A percentile compares a stretch with the other conserved stretches of the same genome.
phyloP scores from a whole-genome alignment of 2,329 filamentous ascomycete species.

The Colletotrichum camelliae region DNA sequence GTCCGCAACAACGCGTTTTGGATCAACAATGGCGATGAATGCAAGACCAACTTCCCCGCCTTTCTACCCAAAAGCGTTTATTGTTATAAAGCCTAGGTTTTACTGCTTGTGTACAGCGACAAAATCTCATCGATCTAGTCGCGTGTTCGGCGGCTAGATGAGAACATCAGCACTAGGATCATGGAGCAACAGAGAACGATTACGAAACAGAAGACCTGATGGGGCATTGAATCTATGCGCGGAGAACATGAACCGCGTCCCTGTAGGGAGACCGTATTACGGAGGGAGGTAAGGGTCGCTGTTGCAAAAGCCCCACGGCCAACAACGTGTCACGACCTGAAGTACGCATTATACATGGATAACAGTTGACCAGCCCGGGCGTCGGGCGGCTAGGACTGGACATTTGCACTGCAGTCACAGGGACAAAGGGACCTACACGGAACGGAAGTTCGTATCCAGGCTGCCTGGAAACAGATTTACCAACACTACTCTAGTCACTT shows the following conservation, averaged over 20 bases:
- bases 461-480: neutral
- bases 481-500: neutral
- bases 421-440: neutral
- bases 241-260: too few species aligned
- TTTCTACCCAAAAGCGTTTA: accelerated
- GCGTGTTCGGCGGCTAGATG: neutral
- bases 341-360: accelerated
- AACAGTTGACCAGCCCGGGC: neutral
- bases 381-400: neutral
- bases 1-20: neutral
- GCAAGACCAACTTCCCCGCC: accelerated
- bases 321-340: too few species aligned
- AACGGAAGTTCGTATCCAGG: neutral
- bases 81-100: neutral
- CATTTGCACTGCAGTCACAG: neutral
- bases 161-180: neutral
- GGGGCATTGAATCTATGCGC: neutral
- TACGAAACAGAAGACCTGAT: neutral
- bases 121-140: neutral
- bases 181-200: neutral
- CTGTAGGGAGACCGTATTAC: too few species aligned
- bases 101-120: accelerated
- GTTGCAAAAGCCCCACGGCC: too few species aligned
- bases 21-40: neutral
- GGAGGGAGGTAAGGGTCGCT: too few species aligned